Evolutionary conservation across 306 rosid genomes (phyloP).

Genomic region (Malus sieversii): DNA sequence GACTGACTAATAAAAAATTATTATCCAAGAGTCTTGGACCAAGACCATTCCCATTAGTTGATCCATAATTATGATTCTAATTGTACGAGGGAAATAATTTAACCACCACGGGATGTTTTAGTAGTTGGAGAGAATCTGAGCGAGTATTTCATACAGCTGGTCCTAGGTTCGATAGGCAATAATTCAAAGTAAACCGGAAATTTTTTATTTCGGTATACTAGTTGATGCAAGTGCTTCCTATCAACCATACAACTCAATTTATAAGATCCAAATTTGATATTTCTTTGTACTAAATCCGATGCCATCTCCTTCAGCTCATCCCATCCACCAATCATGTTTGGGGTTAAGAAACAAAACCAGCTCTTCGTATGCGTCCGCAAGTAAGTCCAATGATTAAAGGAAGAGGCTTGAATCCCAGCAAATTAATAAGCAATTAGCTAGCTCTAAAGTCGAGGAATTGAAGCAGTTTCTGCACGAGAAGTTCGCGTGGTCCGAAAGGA

Average conservation of each 20-base stretch:
- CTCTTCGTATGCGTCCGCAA: conserved; percentile 9
- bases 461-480: conserved; percentile 55
- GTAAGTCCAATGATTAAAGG: not conserved
- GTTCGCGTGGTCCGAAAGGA: conserved; percentile 53
- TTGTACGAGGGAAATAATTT: too few relatives aligned
- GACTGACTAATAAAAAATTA: too few relatives aligned
- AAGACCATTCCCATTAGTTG: too few relatives aligned
- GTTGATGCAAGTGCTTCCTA: conserved; percentile 13
- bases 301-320: conserved; percentile 14
- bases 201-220: not conserved
- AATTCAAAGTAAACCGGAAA: not conserved
- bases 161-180: too few relatives aligned
- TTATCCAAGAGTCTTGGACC: too few relatives aligned
- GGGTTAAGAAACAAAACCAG: conserved; percentile 20
- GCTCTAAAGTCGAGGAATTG: conserved; percentile 76
- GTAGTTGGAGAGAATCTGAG: too few relatives aligned
- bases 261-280: conserved; percentile 13
- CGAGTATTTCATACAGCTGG: too few relatives aligned
- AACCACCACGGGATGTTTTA: too few relatives aligned
- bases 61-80: too few relatives aligned
- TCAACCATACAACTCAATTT: conserved; percentile 12
- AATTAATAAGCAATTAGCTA: conserved; percentile 24
- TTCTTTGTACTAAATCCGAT: conserved; percentile 27
- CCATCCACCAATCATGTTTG: conserved; percentile 5
- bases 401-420: conserved; percentile 6